Base-by-base conservation (phyloP, 176 grass and related monocot species). In the Chloris gayana region DNA sequence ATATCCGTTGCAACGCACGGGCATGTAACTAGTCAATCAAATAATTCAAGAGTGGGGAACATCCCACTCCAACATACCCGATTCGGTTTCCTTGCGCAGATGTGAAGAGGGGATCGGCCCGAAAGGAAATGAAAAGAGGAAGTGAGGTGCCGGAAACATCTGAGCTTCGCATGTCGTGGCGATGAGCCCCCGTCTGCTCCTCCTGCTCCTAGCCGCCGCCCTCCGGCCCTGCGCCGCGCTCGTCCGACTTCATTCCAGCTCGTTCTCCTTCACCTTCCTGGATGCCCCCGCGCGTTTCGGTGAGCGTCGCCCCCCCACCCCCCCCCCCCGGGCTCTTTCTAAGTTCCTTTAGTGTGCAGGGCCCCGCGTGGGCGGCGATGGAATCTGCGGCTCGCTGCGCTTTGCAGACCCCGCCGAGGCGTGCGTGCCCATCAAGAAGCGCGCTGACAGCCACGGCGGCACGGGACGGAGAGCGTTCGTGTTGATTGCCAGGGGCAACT, bases 231-330 rank as follows among this genome's bases (percentile, higher is more conserved):
- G 83, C 80, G 73, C 85, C 26, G 88, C 85, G n/a, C 76, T 91
- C 42, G 77, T 92, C 80, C 90, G 83, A 47, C 83, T 97, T 64
- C 73, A 80, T 75, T 78, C 90, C 69, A 76, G 66, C 76, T 70
- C 83, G 47, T 93, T 90, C 58, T 88, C 91, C 46, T 93, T 87
- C 88, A 83, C 78, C 74, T 90, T 97, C 85, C 73, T 91, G 69
- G 93, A 97, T 69, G 90, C 93, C 69, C 88, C 93, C 27, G 93
- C 93, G 13, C 88, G 88, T 4, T 93, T 97, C 78, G 91, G 94
- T 97, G 76, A 82, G 61, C 39, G 8, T 70, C 22, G 54, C 2
- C 2, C 30, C 17, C 30, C 32, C 15, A 21, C 29, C 21, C 56
- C 21, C 14, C 7, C 41, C 9, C 27, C 21, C 61, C 9, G 5